Base-by-base conservation (phyloP, 176 grass and related monocot species). In the Thinopyrum elongatum region DNA sequence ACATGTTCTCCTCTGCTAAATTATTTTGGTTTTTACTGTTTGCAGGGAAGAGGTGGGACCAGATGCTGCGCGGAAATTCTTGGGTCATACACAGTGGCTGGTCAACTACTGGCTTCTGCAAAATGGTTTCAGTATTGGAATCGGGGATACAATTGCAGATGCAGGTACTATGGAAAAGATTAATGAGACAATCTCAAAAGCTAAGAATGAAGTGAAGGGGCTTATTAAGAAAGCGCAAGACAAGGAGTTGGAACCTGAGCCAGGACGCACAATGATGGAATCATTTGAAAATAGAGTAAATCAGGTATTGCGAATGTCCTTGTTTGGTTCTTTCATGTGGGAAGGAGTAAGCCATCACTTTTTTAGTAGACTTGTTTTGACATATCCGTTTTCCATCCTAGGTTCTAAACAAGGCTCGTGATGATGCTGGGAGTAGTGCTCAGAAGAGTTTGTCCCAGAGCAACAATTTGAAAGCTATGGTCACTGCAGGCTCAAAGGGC, bases 251-350 rank as follows among this genome's bases (percentile, higher is more conserved):
- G 95, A 97, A 86, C 83, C 95, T 73, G 95, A 97, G 82, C 95
- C 95, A n/a, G n/a, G n/a, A n/a, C n/a, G n/a, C n/a, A n/a, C n/a
- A n/a, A n/a, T n/a, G n/a, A n/a, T n/a, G n/a, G 38, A 94, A 21
- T 94, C 95, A 77, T 97, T 97, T 39, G 92, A 97, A 81, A 97
- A 97, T 64, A 89, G 73, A 90, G 95, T 97, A 33, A 97, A 97
- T 61, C 95, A 97, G 95, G 95, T 97, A 75, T 49, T 51, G 26
- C 25, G n/a, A 61, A 70, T 60, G 16, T 17, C 42, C 69, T 85
- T 55, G 70, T 73, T 64, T 60, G 47, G 29, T 22, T 75, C 41
- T 49, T 78, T 47, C 11, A 25, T 58, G n/a, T n/a, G n/a, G n/a
- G n/a, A n/a, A n/a, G n/a, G n/a, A n/a, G n/a, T n/a, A n/a, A n/a